Conservation (phyloP, 2,329 filamentous ascomycete genomes). For the Xylaria sp. region DNA sequence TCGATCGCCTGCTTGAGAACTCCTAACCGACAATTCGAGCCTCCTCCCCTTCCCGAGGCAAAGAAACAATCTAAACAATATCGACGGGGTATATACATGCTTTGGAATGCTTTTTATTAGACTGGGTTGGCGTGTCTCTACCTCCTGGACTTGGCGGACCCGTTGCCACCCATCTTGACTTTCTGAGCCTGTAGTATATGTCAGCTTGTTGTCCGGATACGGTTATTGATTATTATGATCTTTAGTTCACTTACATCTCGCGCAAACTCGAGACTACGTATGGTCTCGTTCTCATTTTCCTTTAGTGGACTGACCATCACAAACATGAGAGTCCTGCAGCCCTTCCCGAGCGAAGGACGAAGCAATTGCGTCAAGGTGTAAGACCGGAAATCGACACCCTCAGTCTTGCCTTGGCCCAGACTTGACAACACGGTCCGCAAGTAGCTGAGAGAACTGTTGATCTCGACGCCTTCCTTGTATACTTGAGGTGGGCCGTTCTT, state of each 20-base stretch:
- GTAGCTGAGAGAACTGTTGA: constrained; percentile 94
- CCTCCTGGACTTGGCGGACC: constrained; percentile 40
- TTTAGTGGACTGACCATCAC: constrained; percentile 96
- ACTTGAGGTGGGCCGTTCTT: constrained; percentile 83
- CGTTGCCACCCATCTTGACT: constrained; percentile 48
- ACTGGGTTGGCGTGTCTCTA: constrained; percentile 19
- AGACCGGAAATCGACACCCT: constrained; percentile 93
- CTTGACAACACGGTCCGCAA: constrained; percentile 95
- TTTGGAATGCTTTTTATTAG: constrained; percentile 13
- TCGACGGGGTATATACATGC: constrained; percentile 33
- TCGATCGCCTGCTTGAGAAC: constrained; percentile 27
- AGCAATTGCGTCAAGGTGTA: constrained; percentile 96
- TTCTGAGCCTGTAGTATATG: constrained; percentile 44
- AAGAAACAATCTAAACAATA: constrained; percentile 17
- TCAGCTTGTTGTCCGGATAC: constrained; percentile 23
- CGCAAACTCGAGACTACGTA: constrained; percentile 95
- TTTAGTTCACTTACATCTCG: constrained; percentile 79
- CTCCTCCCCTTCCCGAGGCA: not conserved
- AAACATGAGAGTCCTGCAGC: constrained; percentile 98
- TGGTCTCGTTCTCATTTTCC: constrained; percentile 89
- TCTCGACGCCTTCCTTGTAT: constrained; percentile 94
- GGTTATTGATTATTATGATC: too few relatives aligned
- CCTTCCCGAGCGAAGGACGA: constrained; percentile 93
- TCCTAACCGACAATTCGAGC: constrained; percentile 4
- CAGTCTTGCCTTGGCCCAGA: constrained; percentile 80